Evolutionary conservation across 495 filamentous ascomycete genomes (phyloP).

Genomic region (Cladorrhinum samala): DNA sequence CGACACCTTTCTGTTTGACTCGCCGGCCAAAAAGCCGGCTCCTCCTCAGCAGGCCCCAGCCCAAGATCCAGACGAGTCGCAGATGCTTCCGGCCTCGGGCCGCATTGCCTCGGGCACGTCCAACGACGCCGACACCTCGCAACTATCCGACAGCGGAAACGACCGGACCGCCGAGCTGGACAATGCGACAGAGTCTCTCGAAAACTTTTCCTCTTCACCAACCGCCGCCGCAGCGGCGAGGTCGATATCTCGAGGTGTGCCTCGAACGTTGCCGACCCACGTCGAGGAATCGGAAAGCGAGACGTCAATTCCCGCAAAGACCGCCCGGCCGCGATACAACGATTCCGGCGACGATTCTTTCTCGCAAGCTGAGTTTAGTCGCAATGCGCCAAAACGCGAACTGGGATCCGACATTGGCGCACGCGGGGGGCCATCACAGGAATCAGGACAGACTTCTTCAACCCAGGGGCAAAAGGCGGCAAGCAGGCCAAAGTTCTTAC

Average conservation of each 20-base stretch:
- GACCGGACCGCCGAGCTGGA: conserved; percentile 34
- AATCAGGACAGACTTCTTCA: too few relatives aligned
- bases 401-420: too few relatives aligned
- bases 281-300: conserved; percentile 2
- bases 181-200: conserved; percentile 49
- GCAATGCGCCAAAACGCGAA: too few relatives aligned
- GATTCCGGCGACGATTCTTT: conserved; percentile 4
- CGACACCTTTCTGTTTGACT: conserved; percentile 62
- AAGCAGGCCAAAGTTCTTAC: conserved; percentile 63
- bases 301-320: too few relatives aligned
- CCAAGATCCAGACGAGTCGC: conserved; percentile 18
- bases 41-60: background rate
- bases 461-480: conserved; percentile 22
- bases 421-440: background rate
- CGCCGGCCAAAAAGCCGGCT: conserved; percentile 27
- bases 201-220: conserved; percentile 60
- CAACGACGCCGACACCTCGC: conserved; percentile 16
- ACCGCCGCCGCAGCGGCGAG: conserved; percentile 57
- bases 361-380: conserved; percentile 19
- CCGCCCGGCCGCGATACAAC: too few relatives aligned
- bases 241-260: conserved; percentile 47
- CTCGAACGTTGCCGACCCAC: conserved; percentile 32
- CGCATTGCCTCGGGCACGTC: conserved; percentile 15
- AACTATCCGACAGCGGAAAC: conserved; percentile 12
- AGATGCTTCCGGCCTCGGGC: conserved; percentile 18